Evolutionary conservation across 2,329 filamentous ascomycete species (phyloP).

Genomic region (Sporothrix luriei): DNA sequence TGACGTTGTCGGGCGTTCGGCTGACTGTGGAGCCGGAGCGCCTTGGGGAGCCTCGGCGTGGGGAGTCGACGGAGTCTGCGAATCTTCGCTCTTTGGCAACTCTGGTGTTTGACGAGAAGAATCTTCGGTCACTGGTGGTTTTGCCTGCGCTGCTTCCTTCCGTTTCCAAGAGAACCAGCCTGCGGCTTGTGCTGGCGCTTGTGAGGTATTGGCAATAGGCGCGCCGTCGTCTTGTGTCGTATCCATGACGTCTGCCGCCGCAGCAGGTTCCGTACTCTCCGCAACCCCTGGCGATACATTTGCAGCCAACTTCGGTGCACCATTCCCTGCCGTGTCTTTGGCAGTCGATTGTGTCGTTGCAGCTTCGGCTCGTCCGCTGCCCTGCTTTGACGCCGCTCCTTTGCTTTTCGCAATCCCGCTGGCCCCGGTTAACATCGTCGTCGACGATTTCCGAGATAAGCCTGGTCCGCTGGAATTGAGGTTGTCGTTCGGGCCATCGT

Average conservation of each 20-base stretch:
- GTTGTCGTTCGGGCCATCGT: conserved; percentile 31
- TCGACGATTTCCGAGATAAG: conserved; percentile 26
- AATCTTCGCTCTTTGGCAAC: conserved; percentile 27
- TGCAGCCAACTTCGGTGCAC: conserved; percentile 12
- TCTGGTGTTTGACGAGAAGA: conserved; percentile 32
- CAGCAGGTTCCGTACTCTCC: neutral
- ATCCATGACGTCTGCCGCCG: conserved; percentile 11
- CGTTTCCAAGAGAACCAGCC: conserved; percentile 35
- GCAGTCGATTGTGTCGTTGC: neutral
- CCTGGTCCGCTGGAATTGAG: neutral
- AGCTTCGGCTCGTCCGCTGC: neutral
- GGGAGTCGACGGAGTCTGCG: neutral
- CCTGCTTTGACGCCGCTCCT: neutral
- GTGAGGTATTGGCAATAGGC: neutral
- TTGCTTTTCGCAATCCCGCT: neutral
- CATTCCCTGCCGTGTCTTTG: conserved; percentile 31
- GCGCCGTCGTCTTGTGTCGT: conserved; percentile 14
- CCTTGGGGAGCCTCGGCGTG: conserved; percentile 33
- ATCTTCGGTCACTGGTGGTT: conserved; percentile 35
- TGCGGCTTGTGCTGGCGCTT: neutral
- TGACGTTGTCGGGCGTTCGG: conserved; percentile 35
- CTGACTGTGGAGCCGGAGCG: conserved; percentile 25
- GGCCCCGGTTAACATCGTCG: conserved; percentile 2
- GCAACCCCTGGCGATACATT: neutral
- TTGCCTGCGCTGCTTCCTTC: conserved; percentile 31